Base-by-base conservation (phyloP, 2,329 filamentous ascomycete genomes). In the Talaromyces verruculosus region DNA sequence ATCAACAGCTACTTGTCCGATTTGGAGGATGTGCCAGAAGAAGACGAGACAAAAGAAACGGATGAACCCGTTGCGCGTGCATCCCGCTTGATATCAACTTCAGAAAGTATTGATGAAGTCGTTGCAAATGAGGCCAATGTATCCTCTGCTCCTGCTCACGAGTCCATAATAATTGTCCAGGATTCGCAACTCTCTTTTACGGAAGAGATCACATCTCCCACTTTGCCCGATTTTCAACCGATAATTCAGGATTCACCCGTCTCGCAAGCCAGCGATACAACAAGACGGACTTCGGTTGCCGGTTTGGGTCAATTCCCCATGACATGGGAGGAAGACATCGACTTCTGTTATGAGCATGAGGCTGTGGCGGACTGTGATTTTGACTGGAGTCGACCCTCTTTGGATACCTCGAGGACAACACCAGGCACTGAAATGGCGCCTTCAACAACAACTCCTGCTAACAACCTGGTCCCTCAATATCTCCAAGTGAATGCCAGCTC, bases 261-360 rank as follows among this genome's bases (percentile, higher is more conserved):
- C 28, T 69, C 68, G 43, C 69, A 70, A 17, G 64, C 65, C 37
- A 68, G 68, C 22, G 58, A 71, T 67, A 59, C 61, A 7, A 67
- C 55, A 57, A 68, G 45, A 41, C 67, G 43, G 70, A 67, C 30
- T 65, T 68, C 63, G 68, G 33, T 64, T 67, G 63, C 62, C 70
- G 63, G 59, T 3, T 70, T 72, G 49, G 75, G 75, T 35, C 73
- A 74, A 37, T 69, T 77, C 41, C 75, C 75, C 65, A 76, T 76
- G 55, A 84, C 83, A 1, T 88, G 86, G 86, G 86, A 88, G 70
- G 85, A 86, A 45, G 85, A 87, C 67, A 85, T 88, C 65, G 86
- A 88, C 69, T 88, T 85, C 70, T 87, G 84, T 70, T 88, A 88
- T 69, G 84, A 87, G 67, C 83, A 87, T 71, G 84, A 84, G 30